phyloP scores from a whole-genome alignment of 116 monocot genomes.

The Iris pallida region DNA sequence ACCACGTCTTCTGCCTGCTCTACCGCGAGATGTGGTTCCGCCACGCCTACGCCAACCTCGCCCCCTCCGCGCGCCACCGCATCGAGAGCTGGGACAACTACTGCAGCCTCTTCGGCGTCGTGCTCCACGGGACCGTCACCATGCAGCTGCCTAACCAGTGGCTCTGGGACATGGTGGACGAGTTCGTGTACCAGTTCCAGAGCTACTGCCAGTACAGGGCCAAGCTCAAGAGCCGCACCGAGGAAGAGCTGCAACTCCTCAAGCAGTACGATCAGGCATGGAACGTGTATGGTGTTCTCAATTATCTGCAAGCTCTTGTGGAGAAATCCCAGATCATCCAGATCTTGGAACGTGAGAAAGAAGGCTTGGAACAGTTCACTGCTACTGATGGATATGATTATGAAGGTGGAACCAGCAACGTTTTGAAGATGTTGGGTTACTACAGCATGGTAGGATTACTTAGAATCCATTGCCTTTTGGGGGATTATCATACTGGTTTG shows the following conservation, averaged over 20 bases:
- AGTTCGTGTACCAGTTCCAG: conserved; percentile 98
- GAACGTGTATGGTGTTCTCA: conserved; percentile 94
- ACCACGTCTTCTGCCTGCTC: conserved; percentile 94
- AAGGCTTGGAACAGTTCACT: conserved; percentile 82
- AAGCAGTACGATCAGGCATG: conserved; percentile 89
- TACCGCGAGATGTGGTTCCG: conserved; percentile 97
- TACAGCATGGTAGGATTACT: conserved; percentile 95
- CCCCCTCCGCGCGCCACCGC: conserved; percentile 57
- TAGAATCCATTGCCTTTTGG: conserved; percentile 86
- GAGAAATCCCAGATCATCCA: conserved; percentile 82
- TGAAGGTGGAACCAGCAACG: conserved; percentile 91
- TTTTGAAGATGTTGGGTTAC: conserved; percentile 91
- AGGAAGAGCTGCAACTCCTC: conserved; percentile 78
- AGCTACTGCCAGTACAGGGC: conserved; percentile 85
- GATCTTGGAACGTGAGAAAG: conserved; percentile 89
- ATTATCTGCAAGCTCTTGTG: conserved; percentile 94
- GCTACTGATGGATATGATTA: conserved; percentile 92
- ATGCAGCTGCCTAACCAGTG: conserved; percentile 98
- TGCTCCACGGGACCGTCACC: conserved; percentile 89
- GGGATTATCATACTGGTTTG: conserved; percentile 82
- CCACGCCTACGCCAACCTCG: conserved; percentile 67
- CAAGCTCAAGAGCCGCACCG: conserved; percentile 72
- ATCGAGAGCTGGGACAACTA: conserved; percentile 98
- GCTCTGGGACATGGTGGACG: conserved; percentile 99
- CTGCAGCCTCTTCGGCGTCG: conserved; percentile 87